Percentiles rank a stretch among this genome's conserved stretches.
Evolutionary conservation across 202 grass and related monocot species (phyloP).

Genomic region (Cymbopogon flexuosus): DNA sequence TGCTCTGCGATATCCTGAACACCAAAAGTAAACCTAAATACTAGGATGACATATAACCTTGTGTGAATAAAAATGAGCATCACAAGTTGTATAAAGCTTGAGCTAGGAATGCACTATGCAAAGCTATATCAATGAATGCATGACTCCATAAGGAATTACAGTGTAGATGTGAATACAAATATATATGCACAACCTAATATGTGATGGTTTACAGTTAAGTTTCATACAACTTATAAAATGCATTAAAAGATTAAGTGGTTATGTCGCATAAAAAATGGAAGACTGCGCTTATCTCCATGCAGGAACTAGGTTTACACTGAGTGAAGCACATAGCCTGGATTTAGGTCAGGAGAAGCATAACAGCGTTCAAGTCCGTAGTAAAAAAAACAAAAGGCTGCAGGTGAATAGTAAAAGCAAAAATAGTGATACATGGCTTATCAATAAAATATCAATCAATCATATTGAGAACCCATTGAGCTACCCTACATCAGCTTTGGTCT

Average conservation of each 20-base stretch:
- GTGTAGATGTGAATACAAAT: neutral
- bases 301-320: neutral
- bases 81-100: neutral
- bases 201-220: neutral
- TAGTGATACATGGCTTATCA: neutral
- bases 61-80: conserved; percentile 1
- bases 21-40: conserved; percentile 20
- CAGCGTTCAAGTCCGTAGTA: neutral
- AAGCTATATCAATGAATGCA: neutral
- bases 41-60: neutral
- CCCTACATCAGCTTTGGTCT: neutral
- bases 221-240: neutral
- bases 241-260: neutral
- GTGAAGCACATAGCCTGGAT: neutral
- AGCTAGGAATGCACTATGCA: neutral
- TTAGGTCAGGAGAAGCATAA: conserved; percentile 16
- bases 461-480: neutral
- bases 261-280: neutral
- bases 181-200: neutral
- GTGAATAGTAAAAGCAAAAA: neutral
- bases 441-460: neutral
- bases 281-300: neutral
- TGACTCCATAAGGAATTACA: neutral
- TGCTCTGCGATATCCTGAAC: conserved; percentile 89
- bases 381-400: neutral